A percentile compares a stretch with the other conserved stretches of the same genome.
phyloP scores from a whole-genome alignment of 208 protist genomes.

The Phytomonas sp. region DNA sequence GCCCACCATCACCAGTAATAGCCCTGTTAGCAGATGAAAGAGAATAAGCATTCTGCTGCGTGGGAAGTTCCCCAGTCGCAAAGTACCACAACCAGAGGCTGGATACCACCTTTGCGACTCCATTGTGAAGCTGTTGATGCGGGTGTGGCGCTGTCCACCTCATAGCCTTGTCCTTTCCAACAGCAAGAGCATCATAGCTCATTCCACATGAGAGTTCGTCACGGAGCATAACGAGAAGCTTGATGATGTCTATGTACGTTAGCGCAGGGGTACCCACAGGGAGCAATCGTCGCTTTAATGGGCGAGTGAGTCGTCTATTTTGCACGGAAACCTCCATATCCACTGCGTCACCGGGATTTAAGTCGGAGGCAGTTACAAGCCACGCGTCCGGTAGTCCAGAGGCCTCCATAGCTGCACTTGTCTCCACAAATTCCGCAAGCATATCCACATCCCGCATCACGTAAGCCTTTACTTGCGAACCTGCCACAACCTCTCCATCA shows the following conservation, averaged over 20 bases:
- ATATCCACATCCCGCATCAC: constrained; percentile 62
- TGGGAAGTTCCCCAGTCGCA: neutral
- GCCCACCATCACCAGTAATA: neutral
- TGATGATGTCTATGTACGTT: constrained; percentile 41
- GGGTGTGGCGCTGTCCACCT: neutral
- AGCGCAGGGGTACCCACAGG: constrained; percentile 52
- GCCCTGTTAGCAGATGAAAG: neutral
- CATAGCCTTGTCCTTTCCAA: neutral
- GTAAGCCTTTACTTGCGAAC: constrained; percentile 25
- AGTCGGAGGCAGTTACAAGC: constrained; percentile 24
- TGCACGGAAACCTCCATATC: neutral
- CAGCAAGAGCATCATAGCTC: neutral
- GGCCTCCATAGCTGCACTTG: constrained; percentile 30
- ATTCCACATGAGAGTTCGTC: neutral
- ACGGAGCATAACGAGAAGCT: neutral
- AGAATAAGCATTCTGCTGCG: neutral
- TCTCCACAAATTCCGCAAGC: constrained; percentile 53
- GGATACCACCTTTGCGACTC: neutral
- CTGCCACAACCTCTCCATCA: neutral
- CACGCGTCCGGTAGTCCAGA: constrained; percentile 39
- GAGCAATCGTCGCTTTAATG: constrained; percentile 32
- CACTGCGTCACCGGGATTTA: neutral
- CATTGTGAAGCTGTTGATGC: neutral
- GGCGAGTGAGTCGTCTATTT: constrained; percentile 5
- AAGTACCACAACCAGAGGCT: neutral